Evolutionary conservation across 208 protist species (phyloP).

Genomic region (Trypanosoma congolense): DNA sequence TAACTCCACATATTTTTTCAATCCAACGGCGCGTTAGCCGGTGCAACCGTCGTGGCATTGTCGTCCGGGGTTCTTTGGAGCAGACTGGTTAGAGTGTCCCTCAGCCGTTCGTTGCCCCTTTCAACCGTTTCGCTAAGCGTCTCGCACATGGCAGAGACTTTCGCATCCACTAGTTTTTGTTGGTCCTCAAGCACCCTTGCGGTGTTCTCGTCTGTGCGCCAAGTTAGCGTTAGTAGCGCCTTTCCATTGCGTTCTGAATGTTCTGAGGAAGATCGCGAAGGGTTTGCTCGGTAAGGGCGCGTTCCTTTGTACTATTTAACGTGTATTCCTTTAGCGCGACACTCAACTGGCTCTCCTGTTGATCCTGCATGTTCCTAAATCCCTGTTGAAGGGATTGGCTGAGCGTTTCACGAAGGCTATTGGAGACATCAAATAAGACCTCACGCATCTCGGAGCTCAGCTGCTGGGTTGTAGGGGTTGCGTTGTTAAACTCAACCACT

Average conservation of each 20-base stretch:
- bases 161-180: conserved; percentile 4
- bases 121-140: conserved; percentile 9
- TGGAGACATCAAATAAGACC: conserved; percentile 8
- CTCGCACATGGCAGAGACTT: conserved; percentile 11
- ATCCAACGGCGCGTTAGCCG: neutral
- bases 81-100: conserved; percentile 2
- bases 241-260: conserved; percentile 24
- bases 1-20: neutral
- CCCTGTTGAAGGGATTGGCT: conserved; percentile 6
- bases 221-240: conserved; percentile 7
- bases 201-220: conserved; percentile 6
- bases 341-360: conserved; percentile 2
- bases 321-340: neutral
- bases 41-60: neutral
- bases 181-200: conserved; percentile 4
- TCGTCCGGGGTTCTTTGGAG: neutral
- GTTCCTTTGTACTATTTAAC: neutral
- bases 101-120: conserved; percentile 3
- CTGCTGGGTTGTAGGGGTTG: conserved; percentile 13
- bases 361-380: conserved; percentile 9
- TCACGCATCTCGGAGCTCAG: conserved; percentile 13
- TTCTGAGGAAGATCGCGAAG: conserved; percentile 14
- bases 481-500: neutral
- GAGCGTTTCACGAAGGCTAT: conserved; percentile 7
- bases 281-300: conserved; percentile 1